phyloP scores from a whole-genome alignment of 2,329 filamentous ascomycete species.

The Ophidiomyces ophidiicola region DNA sequence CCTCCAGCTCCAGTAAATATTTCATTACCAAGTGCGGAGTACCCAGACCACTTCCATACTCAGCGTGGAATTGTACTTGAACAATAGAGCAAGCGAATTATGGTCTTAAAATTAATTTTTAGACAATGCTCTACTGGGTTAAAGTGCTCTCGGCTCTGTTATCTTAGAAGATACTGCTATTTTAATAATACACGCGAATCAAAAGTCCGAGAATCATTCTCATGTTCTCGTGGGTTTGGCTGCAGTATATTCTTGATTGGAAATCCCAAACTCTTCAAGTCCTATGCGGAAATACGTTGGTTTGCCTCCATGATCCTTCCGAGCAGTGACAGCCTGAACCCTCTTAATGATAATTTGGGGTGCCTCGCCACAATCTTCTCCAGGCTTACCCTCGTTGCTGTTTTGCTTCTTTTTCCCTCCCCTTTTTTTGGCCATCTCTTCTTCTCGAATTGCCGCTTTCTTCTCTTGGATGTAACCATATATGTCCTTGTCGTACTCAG shows the following conservation, averaged over 20 bases:
- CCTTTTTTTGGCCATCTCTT: background rate
- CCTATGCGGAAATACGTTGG: constrained; percentile 12
- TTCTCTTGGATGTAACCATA: constrained; percentile 12
- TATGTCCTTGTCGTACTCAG: constrained; percentile 15
- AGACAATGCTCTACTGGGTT: too few species aligned
- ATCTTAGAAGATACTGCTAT: too few species aligned
- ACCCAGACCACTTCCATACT: too few species aligned
- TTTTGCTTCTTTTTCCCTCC: background rate
- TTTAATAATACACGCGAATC: too few species aligned
- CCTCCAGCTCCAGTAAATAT: too few species aligned
- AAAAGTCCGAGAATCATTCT: too few species aligned
- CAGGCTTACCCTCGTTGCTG: background rate
- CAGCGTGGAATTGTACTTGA: too few species aligned
- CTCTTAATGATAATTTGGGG: constrained; percentile 10
- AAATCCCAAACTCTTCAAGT: constrained; percentile 13
- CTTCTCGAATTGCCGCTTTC: constrained; percentile 3
- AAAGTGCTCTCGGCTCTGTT: too few species aligned
- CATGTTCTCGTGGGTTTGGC: too few species aligned
- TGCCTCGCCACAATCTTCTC: background rate
- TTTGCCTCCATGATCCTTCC: constrained; percentile 11
- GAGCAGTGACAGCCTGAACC: constrained; percentile 12
- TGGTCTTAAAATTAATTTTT: too few species aligned
- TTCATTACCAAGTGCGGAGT: too few species aligned
- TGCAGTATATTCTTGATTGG: constrained; percentile 6
- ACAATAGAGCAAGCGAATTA: too few species aligned